Percentiles rank a stretch among this genome's conserved stretches.
Conservation (phyloP, 345 rosid species). For the Eucalyptus cladocalyx region DNA sequence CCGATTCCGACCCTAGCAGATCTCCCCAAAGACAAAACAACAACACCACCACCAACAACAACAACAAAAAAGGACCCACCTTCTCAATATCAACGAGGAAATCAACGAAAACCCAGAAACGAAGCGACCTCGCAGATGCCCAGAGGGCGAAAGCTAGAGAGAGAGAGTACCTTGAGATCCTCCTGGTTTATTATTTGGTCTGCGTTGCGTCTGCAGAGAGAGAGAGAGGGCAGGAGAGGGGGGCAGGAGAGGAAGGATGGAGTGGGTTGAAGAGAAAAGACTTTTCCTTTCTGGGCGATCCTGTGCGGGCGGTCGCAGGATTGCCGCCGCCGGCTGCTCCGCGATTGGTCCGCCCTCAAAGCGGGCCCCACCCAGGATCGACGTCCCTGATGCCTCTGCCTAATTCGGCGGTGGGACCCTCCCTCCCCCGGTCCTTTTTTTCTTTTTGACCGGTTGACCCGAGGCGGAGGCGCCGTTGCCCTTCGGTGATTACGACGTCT, state of each 20-base stretch:
- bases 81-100: not conserved
- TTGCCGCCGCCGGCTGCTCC: not conserved
- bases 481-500: not conserved
- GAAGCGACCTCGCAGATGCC: not conserved
- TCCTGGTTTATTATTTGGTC: not conserved
- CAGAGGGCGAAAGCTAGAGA: not conserved
- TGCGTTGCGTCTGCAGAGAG: not conserved
- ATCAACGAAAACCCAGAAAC: not conserved
- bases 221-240: not conserved
- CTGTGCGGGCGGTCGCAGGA: not conserved
- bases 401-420: not conserved
- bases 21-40: not conserved
- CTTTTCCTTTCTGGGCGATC: not conserved
- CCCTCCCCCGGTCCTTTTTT: not conserved
- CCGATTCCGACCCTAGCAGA: not conserved
- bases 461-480: not conserved
- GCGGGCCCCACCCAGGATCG: not conserved
- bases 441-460: not conserved
- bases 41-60: too few species aligned
- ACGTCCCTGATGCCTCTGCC: not conserved
- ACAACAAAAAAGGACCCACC: not conserved
- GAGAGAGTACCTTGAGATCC: not conserved
- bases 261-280: not conserved
- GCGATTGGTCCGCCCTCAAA: not conserved
- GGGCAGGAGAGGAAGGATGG: not conserved